Evolutionary conservation across 1,139 yeast species (phyloP).

Genomic region (Hansenula lynferdii): DNA sequence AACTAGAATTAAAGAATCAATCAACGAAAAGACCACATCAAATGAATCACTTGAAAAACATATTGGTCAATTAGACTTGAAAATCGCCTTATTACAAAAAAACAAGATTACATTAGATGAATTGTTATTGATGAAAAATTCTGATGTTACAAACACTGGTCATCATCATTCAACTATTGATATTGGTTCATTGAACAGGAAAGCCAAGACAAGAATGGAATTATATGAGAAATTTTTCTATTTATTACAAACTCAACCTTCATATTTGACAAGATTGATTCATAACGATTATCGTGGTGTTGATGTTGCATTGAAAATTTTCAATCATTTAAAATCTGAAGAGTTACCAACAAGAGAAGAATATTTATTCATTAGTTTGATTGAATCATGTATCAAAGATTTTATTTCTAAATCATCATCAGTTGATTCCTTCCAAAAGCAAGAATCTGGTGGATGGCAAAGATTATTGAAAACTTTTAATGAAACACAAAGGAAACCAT

Average conservation of each 20-base stretch:
- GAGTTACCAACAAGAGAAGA: slow-evolving; percentile 57
- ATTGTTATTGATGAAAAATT: slow-evolving; percentile 50
- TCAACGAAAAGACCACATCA: slow-evolving; percentile 54
- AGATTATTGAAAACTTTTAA: slow-evolving; percentile 50
- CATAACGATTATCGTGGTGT: slow-evolving; percentile 20
- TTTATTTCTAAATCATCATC: slow-evolving; percentile 15
- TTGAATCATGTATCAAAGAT: slow-evolving; percentile 45
- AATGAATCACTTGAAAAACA: slow-evolving; percentile 70
- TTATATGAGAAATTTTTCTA: slow-evolving; percentile 75
- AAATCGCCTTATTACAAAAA: slow-evolving; percentile 71
- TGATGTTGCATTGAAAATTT: slow-evolving; percentile 20
- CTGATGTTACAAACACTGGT: slow-evolving; percentile 21
- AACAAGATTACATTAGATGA: slow-evolving; percentile 80
- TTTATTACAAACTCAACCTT: slow-evolving; percentile 79
- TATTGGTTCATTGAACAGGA: slow-evolving; percentile 23
- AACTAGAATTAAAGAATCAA: slow-evolving; percentile 62
- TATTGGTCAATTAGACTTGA: slow-evolving; percentile 77
- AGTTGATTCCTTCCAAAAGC: slow-evolving; percentile 18
- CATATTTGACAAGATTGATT: slow-evolving; percentile 60
- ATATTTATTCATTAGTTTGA: slow-evolving; percentile 58
- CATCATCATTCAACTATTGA: slow-evolving; percentile 14
- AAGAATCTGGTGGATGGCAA: slow-evolving; percentile 32
- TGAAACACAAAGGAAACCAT: slow-evolving; percentile 53
- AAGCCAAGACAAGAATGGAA: slow-evolving; percentile 24
- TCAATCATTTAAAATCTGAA: slow-evolving; percentile 16